Evolutionary conservation across 169 alveolate species (phyloP).

Genomic region (Theileria equi): DNA sequence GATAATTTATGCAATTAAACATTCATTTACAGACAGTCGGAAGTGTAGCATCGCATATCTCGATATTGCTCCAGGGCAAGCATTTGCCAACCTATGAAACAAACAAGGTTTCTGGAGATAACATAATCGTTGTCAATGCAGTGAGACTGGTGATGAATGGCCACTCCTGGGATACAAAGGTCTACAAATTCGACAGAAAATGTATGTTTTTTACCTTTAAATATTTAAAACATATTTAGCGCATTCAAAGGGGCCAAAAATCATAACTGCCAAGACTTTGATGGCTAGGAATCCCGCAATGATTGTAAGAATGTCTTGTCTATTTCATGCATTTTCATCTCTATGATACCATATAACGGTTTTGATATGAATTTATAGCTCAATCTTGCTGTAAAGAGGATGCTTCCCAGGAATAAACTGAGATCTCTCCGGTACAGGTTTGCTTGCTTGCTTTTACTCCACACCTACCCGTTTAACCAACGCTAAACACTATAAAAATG

Average conservation of each 20-base stretch:
- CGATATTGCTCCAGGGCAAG: conserved; percentile 73
- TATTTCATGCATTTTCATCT: neutral
- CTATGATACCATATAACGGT: neutral
- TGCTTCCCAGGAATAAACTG: conserved; percentile 79
- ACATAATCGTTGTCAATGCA: conserved; percentile 88
- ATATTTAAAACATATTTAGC: conserved; percentile 45
- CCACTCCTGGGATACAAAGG: conserved; percentile 89
- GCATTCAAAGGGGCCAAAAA: conserved; percentile 82
- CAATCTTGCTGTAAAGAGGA: conserved; percentile 84
- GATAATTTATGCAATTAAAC: too few species aligned
- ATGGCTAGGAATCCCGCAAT: conserved; percentile 87
- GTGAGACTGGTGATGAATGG: conserved; percentile 82
- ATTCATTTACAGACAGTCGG: conserved; percentile 67
- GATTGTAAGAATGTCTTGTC: too few species aligned
- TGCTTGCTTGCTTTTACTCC: neutral
- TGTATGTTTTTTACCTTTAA: conserved; percentile 36
- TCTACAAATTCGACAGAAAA: conserved; percentile 80
- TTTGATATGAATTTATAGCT: conserved; percentile 25
- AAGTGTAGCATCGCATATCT: conserved; percentile 68
- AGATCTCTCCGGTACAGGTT: conserved; percentile 69
- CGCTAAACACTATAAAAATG: neutral
- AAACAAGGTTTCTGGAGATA: conserved; percentile 76
- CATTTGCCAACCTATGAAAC: conserved; percentile 72
- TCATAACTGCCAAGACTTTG: conserved; percentile 84
- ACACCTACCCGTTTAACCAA: neutral